Base-by-base conservation (phyloP, 2,329 filamentous ascomycete species). In the Emergomyces orientalis region DNA sequence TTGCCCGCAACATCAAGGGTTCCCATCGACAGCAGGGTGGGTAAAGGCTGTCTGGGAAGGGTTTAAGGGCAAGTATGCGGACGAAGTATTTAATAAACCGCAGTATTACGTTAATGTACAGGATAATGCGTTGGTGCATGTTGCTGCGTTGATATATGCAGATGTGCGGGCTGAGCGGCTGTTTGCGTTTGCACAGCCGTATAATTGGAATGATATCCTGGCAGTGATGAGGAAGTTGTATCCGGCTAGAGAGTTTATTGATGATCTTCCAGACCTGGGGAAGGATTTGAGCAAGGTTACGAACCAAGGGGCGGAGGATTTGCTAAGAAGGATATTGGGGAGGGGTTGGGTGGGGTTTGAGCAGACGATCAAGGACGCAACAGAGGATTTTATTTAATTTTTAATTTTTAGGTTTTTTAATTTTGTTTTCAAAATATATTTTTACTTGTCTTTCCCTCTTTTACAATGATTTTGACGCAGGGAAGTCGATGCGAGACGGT, bases 121-220 rank as follows among this genome's bases (percentile, higher is more conserved):
- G 13, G 82, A 86, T 60, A 68, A 69, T 3, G 83, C 81, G 0
- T 72, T 78, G 0, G 69, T 86, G 0, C 83, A 86, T 49, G 74
- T 85, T 2, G 79, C 80, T 2, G 83, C 79, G 0, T 71, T 82
- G 8, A 73, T 84, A 0, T 73, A 82, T 27, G 73, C 75, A 0
- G 72, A 75, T 0, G 76, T 84, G 0, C 64, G 71, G 1, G 75
- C 76, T 0, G 78, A 86, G 67, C 78, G 84, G 1, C 69, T 87
- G 9, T 84, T 85, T 67, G 84, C 74, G 0, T 83, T 81, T 60
- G 81, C 79, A 0, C 72, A 75, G 1, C 76, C 76, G 0, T 80
- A 76, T 62, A 81, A 74, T 55, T 81, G 77, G 71, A 80, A 81
- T 25, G 67, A 76, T 1, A 66, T 75, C 2, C 65, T 82, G 11